Conservation (phyloP, 352 stramenopile genomes). For the Phytophthora macrochlamydospora region DNA sequence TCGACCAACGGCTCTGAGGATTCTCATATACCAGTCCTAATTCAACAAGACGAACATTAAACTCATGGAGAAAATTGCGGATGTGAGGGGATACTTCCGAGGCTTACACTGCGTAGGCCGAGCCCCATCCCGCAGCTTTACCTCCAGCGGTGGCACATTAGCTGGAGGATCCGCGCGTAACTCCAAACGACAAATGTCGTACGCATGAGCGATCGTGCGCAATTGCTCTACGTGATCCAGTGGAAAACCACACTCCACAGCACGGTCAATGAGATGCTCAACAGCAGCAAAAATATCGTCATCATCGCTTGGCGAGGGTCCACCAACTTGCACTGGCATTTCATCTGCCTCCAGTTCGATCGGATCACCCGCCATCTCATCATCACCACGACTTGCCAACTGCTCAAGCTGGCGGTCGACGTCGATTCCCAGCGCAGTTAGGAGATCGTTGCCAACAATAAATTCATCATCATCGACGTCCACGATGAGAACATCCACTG, state of each 20-base stretch:
- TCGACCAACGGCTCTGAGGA: conserved; percentile 1
- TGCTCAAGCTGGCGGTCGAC: conserved; percentile 15
- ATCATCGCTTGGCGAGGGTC: not conserved
- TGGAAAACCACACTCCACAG: conserved; percentile 5
- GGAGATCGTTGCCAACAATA: conserved; percentile 6
- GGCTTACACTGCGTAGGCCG: not conserved
- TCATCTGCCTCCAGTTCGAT: conserved; percentile 6
- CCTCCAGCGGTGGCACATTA: not conserved
- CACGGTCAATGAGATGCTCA: conserved; percentile 1
- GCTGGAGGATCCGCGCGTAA: conserved; percentile 6
- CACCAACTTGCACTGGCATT: not conserved
- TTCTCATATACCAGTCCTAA: conserved; percentile 5
- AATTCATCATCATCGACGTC: conserved; percentile 7
- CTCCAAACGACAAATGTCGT: conserved; percentile 7
- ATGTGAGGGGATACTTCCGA: not conserved
- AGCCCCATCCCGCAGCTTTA: too few relatives aligned
- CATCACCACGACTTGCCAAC: conserved; percentile 1
- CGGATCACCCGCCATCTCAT: not conserved
- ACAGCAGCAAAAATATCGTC: conserved; percentile 4
- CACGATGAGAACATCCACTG: conserved; percentile 1
- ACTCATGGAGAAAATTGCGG: not conserved
- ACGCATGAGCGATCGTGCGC: conserved; percentile 1
- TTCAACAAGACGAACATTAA: not conserved
- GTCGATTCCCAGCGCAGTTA: conserved; percentile 18
- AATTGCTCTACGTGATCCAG: not conserved